Evolutionary conservation across 331 rosid species (phyloP).

Genomic region (Spiraea crenata): DNA sequence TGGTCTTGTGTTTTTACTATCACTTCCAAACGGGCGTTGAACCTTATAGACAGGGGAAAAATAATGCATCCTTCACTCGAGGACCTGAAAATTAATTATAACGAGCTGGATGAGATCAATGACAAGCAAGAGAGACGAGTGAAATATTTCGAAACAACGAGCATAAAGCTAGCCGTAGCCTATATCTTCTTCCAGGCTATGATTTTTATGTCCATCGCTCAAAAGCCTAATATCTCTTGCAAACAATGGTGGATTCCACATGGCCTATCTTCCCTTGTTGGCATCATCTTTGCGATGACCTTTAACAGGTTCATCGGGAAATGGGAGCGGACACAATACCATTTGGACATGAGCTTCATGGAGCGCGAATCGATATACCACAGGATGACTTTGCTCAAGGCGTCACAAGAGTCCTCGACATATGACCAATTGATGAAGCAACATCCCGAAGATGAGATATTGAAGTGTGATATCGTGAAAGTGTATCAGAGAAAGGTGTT

Average conservation of each 20-base stretch:
- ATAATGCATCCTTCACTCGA: no score
- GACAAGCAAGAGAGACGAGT: no score
- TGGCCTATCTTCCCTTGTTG: neutral
- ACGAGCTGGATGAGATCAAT: no score
- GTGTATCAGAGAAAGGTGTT: no score
- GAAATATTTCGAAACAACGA: neutral
- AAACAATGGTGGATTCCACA: neutral
- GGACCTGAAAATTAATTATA: no score
- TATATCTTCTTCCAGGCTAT: neutral
- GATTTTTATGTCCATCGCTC: neutral
- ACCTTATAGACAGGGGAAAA: no score
- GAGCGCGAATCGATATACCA: neutral
- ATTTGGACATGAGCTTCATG: neutral
- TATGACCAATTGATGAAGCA: no score
- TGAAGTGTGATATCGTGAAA: no score
- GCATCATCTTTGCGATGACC: neutral
- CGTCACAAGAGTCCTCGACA: no score
- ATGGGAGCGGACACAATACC: neutral
- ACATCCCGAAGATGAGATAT: no score
- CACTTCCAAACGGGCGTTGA: no score
- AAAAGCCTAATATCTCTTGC: neutral
- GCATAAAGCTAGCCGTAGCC: neutral
- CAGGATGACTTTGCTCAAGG: neutral
- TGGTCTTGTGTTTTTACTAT: no score
- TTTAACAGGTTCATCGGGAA: neutral